phyloP scores from a whole-genome alignment of 306 rosid species.

The Morella rubra region DNA sequence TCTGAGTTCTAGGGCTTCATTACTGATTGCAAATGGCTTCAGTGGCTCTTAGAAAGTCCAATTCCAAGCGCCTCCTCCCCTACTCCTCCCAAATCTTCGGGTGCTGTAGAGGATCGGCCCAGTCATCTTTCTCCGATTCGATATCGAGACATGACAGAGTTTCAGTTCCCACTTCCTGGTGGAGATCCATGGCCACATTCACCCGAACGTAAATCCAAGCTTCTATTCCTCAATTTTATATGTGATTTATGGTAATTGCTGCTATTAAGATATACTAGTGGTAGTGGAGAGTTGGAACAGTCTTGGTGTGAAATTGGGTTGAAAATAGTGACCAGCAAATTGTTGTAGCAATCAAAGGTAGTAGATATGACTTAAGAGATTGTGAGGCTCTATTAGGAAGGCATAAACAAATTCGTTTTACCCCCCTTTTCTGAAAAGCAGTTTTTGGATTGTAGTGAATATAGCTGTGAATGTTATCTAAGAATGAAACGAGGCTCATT shows the following conservation, averaged over 20 bases:
- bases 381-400: not conserved
- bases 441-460: not conserved
- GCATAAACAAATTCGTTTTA: not conserved
- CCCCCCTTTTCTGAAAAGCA: not conserved
- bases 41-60: conserved; percentile 53
- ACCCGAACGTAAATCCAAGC: conserved; percentile 57
- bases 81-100: not conserved
- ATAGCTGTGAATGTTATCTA: not conserved
- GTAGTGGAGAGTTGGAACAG: not conserved
- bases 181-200: conserved; percentile 32
- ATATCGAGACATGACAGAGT: not conserved
- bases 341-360: not conserved
- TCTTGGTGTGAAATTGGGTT: not conserved
- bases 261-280: not conserved
- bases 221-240: not conserved
- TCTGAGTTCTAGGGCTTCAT: not conserved
- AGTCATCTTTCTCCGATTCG: not conserved
- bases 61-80: not conserved
- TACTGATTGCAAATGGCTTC: conserved; percentile 58
- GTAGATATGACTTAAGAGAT: not conserved
- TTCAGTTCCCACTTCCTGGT: not conserved
- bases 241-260: not conserved
- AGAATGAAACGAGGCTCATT: not conserved
- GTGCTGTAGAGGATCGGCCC: not conserved
- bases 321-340: not conserved